phyloP scores from a whole-genome alignment of 2,329 filamentous ascomycete genomes.

The Cryphonectria naterciae region DNA sequence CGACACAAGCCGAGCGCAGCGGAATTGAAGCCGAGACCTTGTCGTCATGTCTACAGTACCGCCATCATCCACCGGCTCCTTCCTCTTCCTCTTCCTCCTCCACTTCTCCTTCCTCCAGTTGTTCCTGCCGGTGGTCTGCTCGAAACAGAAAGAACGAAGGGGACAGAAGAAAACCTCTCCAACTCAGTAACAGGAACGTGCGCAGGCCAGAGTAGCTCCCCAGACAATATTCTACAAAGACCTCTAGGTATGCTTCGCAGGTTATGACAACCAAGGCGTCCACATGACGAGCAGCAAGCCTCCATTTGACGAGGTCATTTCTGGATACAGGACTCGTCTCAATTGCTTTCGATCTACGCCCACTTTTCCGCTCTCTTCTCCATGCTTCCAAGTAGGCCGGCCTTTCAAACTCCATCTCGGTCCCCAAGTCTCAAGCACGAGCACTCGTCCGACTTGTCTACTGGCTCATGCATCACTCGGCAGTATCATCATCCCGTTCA shows the following conservation, averaged over 20 bases:
- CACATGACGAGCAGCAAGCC: not conserved
- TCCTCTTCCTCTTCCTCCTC: not conserved
- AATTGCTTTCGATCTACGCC: too few relatives aligned
- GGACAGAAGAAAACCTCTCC: not conserved
- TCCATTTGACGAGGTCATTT: not conserved
- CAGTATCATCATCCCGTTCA: not conserved
- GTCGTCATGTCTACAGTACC: not conserved
- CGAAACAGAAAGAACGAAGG: not conserved
- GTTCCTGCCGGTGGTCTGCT: not conserved
- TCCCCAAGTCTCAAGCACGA: not conserved
- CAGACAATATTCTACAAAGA: not conserved
- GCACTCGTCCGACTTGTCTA: not conserved
- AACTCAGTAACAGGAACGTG: not conserved
- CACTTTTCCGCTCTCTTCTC: not conserved
- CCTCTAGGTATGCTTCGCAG: not conserved
- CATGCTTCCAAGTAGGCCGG: not conserved
- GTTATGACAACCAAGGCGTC: not conserved
- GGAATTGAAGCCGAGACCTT: slow-evolving; percentile 25
- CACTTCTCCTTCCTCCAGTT: too few relatives aligned
- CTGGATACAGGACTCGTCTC: too few relatives aligned
- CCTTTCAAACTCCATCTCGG: not conserved
- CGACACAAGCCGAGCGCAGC: slow-evolving; percentile 17
- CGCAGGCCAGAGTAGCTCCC: not conserved
- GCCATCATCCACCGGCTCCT: not conserved
- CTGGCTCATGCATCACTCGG: not conserved